Conservation (phyloP, 345 rosid species). For the Hypericum perforatum region DNA sequence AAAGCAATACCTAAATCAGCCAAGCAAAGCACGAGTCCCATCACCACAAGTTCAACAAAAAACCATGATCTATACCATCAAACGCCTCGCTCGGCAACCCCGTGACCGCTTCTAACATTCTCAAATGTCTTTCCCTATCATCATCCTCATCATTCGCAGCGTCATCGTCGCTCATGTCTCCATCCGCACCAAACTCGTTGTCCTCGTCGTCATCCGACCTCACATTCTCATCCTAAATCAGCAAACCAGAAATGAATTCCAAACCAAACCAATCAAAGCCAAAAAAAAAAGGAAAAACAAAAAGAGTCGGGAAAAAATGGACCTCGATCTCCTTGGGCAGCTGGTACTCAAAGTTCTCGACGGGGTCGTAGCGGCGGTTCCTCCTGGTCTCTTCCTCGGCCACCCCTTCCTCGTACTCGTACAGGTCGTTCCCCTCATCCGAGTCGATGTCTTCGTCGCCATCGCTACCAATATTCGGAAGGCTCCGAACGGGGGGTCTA, state of each 20-base stretch:
- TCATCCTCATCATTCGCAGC: slow-evolving; percentile 30
- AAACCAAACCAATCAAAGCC: neutral
- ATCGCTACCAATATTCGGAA: slow-evolving; percentile 30
- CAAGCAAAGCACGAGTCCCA: neutral
- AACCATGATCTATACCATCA: slow-evolving; percentile 34
- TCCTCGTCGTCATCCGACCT: slow-evolving; percentile 44
- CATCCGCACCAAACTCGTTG: no score
- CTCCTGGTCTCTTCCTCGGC: slow-evolving; percentile 67
- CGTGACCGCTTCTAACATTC: slow-evolving; percentile 75
- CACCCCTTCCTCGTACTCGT: slow-evolving; percentile 76
- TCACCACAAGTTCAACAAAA: neutral
- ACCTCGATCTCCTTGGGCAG: slow-evolving; percentile 69
- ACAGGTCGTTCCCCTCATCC: slow-evolving; percentile 45
- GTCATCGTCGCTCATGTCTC: slow-evolving; percentile 4
- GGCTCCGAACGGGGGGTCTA: slow-evolving; percentile 47
- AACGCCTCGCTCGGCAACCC: slow-evolving; percentile 78
- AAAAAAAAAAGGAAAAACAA: neutral
- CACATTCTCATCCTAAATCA: slow-evolving; percentile 63
- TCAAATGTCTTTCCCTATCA: slow-evolving; percentile 45
- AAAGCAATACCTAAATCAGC: neutral
- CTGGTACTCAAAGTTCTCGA: slow-evolving; percentile 58
- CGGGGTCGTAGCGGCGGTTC: slow-evolving; percentile 69
- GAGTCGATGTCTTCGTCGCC: slow-evolving; percentile 46
- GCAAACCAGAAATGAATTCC: neutral
- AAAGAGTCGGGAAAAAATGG: neutral